These are phyloP conservation scores for Candida frijolesensis DNA, from an alignment of 1,139 yeast genomes.

Conservation along the genomic window DNA sequence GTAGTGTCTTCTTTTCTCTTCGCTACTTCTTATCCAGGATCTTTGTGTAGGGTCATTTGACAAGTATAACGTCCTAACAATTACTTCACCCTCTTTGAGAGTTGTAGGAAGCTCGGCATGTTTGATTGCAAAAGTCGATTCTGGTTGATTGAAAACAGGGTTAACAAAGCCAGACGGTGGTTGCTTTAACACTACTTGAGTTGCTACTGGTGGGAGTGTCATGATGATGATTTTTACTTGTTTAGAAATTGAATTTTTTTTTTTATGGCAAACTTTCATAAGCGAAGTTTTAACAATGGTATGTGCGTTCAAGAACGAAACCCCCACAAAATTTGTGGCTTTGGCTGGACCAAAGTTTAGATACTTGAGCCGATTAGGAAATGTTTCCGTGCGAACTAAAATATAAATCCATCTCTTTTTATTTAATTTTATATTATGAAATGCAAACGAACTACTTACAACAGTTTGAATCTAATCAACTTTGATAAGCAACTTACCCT, in stretches of 20 bases:
- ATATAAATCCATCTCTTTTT: background rate
- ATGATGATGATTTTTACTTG: background rate
- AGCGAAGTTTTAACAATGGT: too few species aligned
- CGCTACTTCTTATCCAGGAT: constrained; percentile 54
- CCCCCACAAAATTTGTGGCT: too few species aligned
- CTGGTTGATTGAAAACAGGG: constrained; percentile 18
- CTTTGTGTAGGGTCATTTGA: constrained; percentile 75
- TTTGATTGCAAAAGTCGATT: constrained; percentile 25
- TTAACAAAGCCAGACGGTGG: constrained; percentile 20
- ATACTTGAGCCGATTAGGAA: too few species aligned
- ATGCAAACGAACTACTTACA: background rate
- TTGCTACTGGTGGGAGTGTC: constrained; percentile 12
- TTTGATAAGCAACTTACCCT: constrained; percentile 38
- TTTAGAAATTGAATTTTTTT: too few species aligned
- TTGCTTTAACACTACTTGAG: constrained; percentile 17
- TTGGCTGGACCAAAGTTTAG: too few species aligned
- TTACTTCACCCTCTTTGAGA: constrained; percentile 45
- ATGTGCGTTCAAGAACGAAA: too few species aligned
- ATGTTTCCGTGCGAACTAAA: background rate
- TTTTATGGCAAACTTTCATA: too few species aligned
- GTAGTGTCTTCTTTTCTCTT: constrained; percentile 47
- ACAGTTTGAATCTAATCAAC: constrained; percentile 10
- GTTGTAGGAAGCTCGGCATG: constrained; percentile 12
- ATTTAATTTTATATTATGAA: background rate
- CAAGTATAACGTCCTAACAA: constrained; percentile 49